Conservation (phyloP, 768 basidiomycete genomes). For the Collybia nuda region DNA sequence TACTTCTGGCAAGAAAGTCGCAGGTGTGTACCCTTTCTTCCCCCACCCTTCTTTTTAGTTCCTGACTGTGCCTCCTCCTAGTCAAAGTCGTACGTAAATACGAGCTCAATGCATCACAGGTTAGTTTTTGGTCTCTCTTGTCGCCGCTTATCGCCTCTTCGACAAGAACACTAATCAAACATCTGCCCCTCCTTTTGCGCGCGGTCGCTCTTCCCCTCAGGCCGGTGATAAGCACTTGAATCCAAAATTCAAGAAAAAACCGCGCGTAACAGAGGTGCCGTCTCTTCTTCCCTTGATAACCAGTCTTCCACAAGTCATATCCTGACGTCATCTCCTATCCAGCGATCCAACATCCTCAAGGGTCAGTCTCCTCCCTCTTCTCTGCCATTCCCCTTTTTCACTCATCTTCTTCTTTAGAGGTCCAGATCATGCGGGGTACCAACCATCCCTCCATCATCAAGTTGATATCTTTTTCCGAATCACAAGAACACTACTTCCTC, state of each 20-base stretch:
- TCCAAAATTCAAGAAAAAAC: slow-evolving; percentile 93
- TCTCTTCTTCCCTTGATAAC: slow-evolving; percentile 22
- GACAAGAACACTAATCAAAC: slow-evolving; percentile 24
- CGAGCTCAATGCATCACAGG: slow-evolving; percentile 89
- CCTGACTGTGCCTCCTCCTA: slow-evolving; percentile 26
- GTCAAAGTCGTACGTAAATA: slow-evolving; percentile 96
- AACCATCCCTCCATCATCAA: slow-evolving; percentile 93
- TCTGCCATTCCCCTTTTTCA: background rate
- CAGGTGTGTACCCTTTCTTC: slow-evolving; percentile 53
- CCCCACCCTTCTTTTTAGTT: slow-evolving; percentile 3
- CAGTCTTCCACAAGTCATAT: slow-evolving; percentile 10
- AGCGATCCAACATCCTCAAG: slow-evolving; percentile 99
- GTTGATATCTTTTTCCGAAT: slow-evolving; percentile 89
- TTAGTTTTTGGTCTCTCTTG: slow-evolving; percentile 36
- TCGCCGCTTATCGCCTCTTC: slow-evolving; percentile 20
- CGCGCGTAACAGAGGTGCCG: slow-evolving; percentile 93
- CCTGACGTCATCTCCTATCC: slow-evolving; percentile 29
- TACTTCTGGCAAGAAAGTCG: slow-evolving; percentile 73
- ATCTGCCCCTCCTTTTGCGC: slow-evolving; percentile 26
- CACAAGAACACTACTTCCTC: slow-evolving; percentile 90
- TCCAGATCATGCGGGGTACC: slow-evolving; percentile 97
- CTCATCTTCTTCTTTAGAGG: slow-evolving; percentile 57
- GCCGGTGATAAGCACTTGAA: slow-evolving; percentile 93
- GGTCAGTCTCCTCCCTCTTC: slow-evolving; percentile 38
- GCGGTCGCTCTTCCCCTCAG: slow-evolving; percentile 42